Evolutionary conservation across 2,329 filamentous ascomycete species (phyloP).

Genomic region (Fusarium odoratissimum): DNA sequence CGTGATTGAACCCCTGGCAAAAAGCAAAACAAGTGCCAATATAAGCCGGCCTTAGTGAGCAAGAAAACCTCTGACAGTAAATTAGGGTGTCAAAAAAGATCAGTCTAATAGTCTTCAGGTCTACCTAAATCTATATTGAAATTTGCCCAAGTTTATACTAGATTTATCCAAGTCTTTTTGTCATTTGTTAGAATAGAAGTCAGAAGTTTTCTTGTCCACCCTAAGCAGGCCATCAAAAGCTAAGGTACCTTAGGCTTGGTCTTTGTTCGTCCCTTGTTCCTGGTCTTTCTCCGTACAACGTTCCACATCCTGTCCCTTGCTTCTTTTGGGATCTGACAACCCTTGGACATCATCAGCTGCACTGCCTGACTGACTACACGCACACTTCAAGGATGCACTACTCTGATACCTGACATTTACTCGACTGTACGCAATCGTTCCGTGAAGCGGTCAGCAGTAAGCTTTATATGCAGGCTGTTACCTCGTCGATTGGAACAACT

Average conservation of each 20-base stretch:
- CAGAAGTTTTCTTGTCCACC: not conserved
- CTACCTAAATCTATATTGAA: not conserved
- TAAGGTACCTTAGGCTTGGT: not conserved
- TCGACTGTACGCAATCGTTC: slow-evolving; percentile 6
- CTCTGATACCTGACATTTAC: slow-evolving; percentile 20
- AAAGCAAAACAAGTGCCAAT: not conserved
- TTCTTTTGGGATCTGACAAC: slow-evolving; percentile 26
- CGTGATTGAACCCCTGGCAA: slow-evolving; percentile 16
- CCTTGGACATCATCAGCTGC: slow-evolving; percentile 26
- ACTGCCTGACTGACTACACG: not conserved
- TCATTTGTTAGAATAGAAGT: not conserved
- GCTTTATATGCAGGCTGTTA: slow-evolving; percentile 7
- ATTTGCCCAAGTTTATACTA: not conserved
- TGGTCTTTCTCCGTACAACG: slow-evolving; percentile 25
- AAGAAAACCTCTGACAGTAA: not conserved
- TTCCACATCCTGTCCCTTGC: slow-evolving; percentile 35
- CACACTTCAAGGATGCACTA: not conserved
- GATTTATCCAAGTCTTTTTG: not conserved
- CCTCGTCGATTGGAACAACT: slow-evolving; percentile 36
- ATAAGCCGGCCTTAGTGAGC: not conserved
- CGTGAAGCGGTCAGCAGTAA: slow-evolving; percentile 29
- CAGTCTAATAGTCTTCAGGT: not conserved
- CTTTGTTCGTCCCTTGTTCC: slow-evolving; percentile 38
- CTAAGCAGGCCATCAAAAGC: not conserved
- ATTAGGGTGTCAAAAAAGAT: not conserved